These are phyloP conservation scores for Monilinia aucupariae DNA, from an alignment of 2,329 filamentous ascomycete species.

Conservation along the genomic window DNA sequence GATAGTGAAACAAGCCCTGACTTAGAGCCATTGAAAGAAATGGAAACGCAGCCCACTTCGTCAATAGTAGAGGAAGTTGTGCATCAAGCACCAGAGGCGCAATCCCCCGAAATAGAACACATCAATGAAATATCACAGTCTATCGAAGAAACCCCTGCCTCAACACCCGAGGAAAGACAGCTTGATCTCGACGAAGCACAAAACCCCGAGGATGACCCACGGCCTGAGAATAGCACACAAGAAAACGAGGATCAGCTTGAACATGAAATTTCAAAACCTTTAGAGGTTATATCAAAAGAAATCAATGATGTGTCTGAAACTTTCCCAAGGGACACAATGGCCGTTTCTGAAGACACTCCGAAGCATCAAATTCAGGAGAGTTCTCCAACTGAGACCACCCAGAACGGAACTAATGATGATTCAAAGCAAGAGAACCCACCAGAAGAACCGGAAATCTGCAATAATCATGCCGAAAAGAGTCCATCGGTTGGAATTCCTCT, in stretches of 20 bases:
- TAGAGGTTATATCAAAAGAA: background rate
- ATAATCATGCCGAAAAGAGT: background rate
- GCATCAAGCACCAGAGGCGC: background rate
- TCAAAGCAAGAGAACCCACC: background rate
- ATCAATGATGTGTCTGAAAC: background rate
- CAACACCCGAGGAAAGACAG: background rate
- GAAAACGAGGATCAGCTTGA: background rate
- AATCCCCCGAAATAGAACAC: background rate
- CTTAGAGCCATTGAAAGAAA: background rate
- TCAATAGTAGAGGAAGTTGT: background rate
- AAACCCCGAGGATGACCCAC: background rate
- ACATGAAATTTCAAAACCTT: background rate
- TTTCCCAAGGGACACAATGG: too few relatives aligned
- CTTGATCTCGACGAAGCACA: background rate
- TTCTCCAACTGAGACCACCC: background rate
- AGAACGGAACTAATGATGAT: background rate
- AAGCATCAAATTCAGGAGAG: background rate
- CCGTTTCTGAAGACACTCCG: background rate
- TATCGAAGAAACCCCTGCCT: background rate
- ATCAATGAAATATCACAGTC: background rate
- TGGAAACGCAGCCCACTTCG: background rate
- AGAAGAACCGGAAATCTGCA: background rate
- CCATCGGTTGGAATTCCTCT: background rate
- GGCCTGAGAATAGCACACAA: background rate
- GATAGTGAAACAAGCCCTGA: background rate